Conservation (phyloP, 1,284 basidiomycete genomes). For the Trametes pubescens region DNA sequence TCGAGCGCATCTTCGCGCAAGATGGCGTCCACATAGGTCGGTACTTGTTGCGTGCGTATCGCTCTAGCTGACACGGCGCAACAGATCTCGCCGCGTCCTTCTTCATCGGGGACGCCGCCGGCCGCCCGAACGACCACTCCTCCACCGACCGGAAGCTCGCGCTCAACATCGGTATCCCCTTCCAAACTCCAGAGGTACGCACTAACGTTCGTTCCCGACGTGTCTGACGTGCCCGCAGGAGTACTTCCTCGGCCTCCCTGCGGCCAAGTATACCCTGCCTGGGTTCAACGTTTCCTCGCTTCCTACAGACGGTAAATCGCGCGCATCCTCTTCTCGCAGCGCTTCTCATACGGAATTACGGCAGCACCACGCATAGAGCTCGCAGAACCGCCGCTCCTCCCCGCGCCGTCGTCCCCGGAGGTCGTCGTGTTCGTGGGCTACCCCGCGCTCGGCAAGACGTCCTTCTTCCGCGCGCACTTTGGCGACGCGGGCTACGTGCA, state of each 20-base stretch:
- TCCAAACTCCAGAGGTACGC: constrained; percentile 71
- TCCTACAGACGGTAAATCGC: constrained; percentile 47
- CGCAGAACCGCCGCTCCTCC: constrained; percentile 67
- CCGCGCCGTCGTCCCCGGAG: constrained; percentile 51
- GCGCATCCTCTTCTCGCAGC: constrained; percentile 1
- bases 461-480: constrained; percentile 81
- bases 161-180: constrained; percentile 74
- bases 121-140: constrained; percentile 76
- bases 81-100: constrained; percentile 74
- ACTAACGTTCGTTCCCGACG: constrained; percentile 22
- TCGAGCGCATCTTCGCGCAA: constrained; percentile 67
- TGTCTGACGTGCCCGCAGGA: constrained; percentile 57
- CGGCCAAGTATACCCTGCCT: constrained; percentile 52
- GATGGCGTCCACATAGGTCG: constrained; percentile 73
- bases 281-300: constrained; percentile 70
- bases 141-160: constrained; percentile 90
- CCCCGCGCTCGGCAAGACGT: constrained; percentile 89
- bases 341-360: neutral
- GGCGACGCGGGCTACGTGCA: constrained; percentile 75
- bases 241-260: constrained; percentile 75
- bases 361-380: constrained; percentile 69
- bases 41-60: constrained; percentile 7
- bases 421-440: constrained; percentile 90
- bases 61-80: neutral
- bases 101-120: constrained; percentile 93